Percentiles rank a stretch among this genome's conserved stretches.
Evolutionary conservation across 345 rosid genomes (phyloP).

Genomic region (Balakata baccata): DNA sequence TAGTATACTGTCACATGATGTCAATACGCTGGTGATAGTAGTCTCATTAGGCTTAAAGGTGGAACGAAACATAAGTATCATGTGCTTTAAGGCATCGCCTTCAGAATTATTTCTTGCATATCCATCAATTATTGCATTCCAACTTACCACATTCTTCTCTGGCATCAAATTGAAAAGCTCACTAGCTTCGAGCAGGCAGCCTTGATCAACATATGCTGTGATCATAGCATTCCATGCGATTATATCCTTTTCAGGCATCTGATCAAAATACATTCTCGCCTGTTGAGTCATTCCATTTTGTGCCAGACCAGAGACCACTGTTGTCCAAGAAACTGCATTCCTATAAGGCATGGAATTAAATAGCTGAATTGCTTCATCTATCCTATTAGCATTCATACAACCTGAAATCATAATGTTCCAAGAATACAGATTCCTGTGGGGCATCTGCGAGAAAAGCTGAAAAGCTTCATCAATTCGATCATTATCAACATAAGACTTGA

Average conservation of each 20-base stretch:
- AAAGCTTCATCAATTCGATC: slow-evolving; percentile 31
- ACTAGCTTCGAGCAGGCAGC: slow-evolving; percentile 30
- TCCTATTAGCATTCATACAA: slow-evolving; percentile 27
- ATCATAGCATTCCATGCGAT: slow-evolving; percentile 46
- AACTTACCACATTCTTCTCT: slow-evolving; percentile 28
- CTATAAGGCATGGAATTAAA: slow-evolving; percentile 40
- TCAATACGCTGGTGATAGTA: slow-evolving; percentile 36
- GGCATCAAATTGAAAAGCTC: slow-evolving; percentile 36
- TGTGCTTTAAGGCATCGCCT: slow-evolving; percentile 32
- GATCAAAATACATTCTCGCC: slow-evolving; percentile 36
- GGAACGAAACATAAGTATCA: slow-evolving; percentile 27
- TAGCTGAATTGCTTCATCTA: slow-evolving; percentile 30
- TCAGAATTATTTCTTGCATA: slow-evolving; percentile 34
- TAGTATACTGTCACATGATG: slow-evolving; percentile 24
- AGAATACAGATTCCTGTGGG: slow-evolving; percentile 29
- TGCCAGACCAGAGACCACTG: slow-evolving; percentile 36
- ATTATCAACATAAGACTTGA: slow-evolving; percentile 38
- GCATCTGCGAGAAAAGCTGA: slow-evolving; percentile 35
- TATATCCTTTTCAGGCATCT: slow-evolving; percentile 33
- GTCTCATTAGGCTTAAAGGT: slow-evolving; percentile 30
- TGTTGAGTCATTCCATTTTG: slow-evolving; percentile 26
- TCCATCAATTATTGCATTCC: slow-evolving; percentile 45
- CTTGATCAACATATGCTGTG: slow-evolving; percentile 29
- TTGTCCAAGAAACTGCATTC: slow-evolving; percentile 43
- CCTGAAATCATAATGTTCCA: slow-evolving; percentile 43